phyloP scores from a whole-genome alignment of 345 rosid species.

The Populus ilicifolia region DNA sequence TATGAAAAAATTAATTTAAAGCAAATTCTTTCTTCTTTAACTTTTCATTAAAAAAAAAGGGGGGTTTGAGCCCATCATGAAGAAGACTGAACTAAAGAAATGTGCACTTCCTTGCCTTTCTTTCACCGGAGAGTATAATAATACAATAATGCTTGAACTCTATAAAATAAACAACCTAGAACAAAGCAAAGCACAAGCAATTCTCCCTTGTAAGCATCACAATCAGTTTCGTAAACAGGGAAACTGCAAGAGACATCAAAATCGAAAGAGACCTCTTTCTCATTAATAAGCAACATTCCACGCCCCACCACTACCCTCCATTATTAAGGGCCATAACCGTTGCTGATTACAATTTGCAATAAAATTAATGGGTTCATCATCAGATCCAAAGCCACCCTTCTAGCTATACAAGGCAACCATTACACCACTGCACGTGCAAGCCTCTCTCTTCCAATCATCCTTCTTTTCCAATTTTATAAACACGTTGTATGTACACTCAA shows the following conservation, averaged over 20 bases:
- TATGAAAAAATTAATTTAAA: too few species aligned
- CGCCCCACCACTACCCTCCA: constrained; percentile 1
- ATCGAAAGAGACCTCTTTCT: constrained; percentile 22
- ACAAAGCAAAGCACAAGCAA: background rate
- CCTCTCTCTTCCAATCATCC: background rate
- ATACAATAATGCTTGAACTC: too few species aligned
- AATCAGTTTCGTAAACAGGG: constrained; percentile 14
- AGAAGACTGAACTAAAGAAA: too few species aligned
- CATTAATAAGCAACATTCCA: constrained; percentile 34
- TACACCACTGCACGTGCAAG: constrained; percentile 26
- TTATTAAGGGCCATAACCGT: background rate
- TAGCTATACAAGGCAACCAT: background rate
- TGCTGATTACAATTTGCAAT: background rate
- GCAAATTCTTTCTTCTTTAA: too few species aligned
- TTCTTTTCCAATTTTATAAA: background rate
- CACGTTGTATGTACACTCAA: background rate
- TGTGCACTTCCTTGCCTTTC: too few species aligned
- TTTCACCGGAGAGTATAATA: too few species aligned
- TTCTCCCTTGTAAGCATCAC: constrained; percentile 4
- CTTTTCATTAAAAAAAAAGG: too few species aligned
- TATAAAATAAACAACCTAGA: background rate
- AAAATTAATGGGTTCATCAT: constrained; percentile 19
- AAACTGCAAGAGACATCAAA: constrained; percentile 11
- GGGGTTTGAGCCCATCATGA: too few species aligned
- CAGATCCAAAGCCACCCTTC: constrained; percentile 37